Evolutionary conservation across 2,329 filamentous ascomycete genomes (phyloP).

Genomic region (Orbilia quercus): DNA sequence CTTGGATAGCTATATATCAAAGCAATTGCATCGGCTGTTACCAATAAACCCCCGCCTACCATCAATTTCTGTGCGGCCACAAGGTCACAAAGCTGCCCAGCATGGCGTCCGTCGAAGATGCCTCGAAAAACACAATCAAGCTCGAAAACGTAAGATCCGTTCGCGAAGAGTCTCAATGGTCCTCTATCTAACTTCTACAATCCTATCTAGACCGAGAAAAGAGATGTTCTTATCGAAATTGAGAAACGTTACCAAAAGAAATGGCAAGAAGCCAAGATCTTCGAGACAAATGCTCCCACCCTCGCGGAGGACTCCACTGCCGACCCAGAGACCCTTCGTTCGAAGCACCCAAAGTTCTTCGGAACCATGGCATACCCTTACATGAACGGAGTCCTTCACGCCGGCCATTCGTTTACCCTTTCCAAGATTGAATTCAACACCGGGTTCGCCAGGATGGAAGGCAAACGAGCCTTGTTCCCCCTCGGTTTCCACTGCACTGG

Average conservation of each 20-base stretch:
- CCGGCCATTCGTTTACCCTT: conserved; percentile 90
- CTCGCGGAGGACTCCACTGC: conserved; percentile 80
- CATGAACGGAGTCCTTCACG: conserved; percentile 89
- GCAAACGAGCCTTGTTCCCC: conserved; percentile 86
- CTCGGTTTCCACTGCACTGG: conserved; percentile 96
- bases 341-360: conserved; percentile 90
- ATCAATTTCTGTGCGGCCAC: background rate
- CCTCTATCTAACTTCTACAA: conserved; percentile 58
- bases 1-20: background rate
- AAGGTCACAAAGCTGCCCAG: conserved; percentile 20
- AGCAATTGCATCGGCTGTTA: background rate
- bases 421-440: conserved; percentile 93
- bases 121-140: conserved; percentile 72
- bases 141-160: conserved; percentile 69
- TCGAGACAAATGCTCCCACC: conserved; percentile 86
- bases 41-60: background rate
- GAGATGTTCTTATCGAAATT: conserved; percentile 80
- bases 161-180: conserved; percentile 25
- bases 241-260: conserved; percentile 93
- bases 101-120: conserved; percentile 57
- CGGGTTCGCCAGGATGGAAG: conserved; percentile 88
- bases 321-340: conserved; percentile 77
- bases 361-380: conserved; percentile 81
- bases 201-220: conserved; percentile 77
- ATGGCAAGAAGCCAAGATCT: conserved; percentile 82